phyloP scores from a whole-genome alignment of 176 grass and related monocot species.

The Cenchrus americanus region DNA sequence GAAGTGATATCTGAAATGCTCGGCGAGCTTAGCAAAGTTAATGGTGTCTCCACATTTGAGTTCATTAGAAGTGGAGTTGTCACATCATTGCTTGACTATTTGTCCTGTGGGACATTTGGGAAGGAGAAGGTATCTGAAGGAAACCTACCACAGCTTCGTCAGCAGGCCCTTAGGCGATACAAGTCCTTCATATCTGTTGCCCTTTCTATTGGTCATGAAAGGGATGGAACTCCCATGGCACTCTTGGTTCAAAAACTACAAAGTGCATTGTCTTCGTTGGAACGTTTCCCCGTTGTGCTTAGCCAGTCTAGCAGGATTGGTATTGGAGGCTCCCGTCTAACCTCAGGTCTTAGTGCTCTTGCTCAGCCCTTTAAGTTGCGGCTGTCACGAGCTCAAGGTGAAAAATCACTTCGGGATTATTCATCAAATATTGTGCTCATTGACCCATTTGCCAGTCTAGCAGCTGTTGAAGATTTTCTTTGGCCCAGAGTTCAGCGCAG shows the following conservation, averaged over 20 bases:
- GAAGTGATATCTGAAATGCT: constrained; percentile 70
- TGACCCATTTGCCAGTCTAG: constrained; percentile 75
- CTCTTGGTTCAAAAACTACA: constrained; percentile 89
- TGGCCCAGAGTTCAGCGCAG: constrained; percentile 88
- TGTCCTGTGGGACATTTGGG: constrained; percentile 80
- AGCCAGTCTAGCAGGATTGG: constrained; percentile 81
- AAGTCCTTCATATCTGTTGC: constrained; percentile 72
- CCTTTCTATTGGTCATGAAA: constrained; percentile 62
- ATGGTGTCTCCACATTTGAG: constrained; percentile 92
- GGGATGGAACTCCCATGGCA: constrained; percentile 56
- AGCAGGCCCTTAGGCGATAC: constrained; percentile 74
- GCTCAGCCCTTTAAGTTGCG: constrained; percentile 84
- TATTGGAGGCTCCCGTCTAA: constrained; percentile 59
- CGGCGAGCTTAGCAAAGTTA: constrained; percentile 73
- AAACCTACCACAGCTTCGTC: constrained; percentile 66
- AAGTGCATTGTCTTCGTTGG: constrained; percentile 80
- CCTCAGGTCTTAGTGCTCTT: constrained; percentile 70
- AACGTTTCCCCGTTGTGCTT: constrained; percentile 85
- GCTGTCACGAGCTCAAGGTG: constrained; percentile 77
- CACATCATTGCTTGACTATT: constrained; percentile 68
- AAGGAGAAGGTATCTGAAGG: constrained; percentile 73
- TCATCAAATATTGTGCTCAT: constrained; percentile 95
- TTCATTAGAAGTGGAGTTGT: constrained; percentile 89
- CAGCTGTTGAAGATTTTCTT: constrained; percentile 84
- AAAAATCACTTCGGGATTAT: constrained; percentile 87